Evolutionary conservation across 768 basidiomycete genomes (phyloP).

Genomic region (Floccularia luteovirens): DNA sequence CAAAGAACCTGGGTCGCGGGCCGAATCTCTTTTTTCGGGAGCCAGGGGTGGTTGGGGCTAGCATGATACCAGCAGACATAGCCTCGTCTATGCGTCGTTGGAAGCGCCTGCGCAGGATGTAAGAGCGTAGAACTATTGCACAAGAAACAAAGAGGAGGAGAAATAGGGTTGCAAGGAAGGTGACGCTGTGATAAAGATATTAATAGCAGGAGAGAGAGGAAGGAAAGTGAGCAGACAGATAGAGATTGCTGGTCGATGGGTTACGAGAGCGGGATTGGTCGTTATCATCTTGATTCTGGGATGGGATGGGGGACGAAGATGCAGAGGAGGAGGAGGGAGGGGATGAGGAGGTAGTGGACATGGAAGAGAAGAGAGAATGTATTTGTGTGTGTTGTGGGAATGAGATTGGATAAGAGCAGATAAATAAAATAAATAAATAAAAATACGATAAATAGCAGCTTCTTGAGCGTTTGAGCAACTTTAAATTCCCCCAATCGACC

Average conservation of each 20-base stretch:
- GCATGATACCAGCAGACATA: slow-evolving; percentile 39
- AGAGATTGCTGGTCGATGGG: slow-evolving; percentile 36
- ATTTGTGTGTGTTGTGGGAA: background rate
- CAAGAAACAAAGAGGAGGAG: slow-evolving; percentile 59
- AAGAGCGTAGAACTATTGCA: slow-evolving; percentile 57
- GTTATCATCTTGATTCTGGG: no score
- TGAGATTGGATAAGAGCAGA: background rate
- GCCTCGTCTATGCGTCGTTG: slow-evolving; percentile 46
- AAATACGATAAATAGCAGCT: background rate
- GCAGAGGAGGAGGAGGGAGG: no score
- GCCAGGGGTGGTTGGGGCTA: slow-evolving; percentile 30
- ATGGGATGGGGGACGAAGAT: no score
- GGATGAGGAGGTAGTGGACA: no score
- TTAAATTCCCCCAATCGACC: slow-evolving; percentile 7
- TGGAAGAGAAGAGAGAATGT: background rate
- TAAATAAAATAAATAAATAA: background rate
- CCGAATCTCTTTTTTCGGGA: slow-evolving; percentile 33
- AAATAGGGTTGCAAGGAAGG: slow-evolving; percentile 66
- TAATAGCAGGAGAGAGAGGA: slow-evolving; percentile 4
- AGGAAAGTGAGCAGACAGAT: slow-evolving; percentile 23
- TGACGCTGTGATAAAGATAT: slow-evolving; percentile 35
- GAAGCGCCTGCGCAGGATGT: slow-evolving; percentile 51
- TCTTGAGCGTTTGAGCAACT: background rate
- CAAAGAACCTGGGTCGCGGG: slow-evolving; percentile 42
- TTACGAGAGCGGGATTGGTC: slow-evolving; percentile 1